A percentile compares a stretch with the other conserved stretches of the same genome.
phyloP scores from a whole-genome alignment of 148 eudicot genomes.

The Fallopia convolvulus region DNA sequence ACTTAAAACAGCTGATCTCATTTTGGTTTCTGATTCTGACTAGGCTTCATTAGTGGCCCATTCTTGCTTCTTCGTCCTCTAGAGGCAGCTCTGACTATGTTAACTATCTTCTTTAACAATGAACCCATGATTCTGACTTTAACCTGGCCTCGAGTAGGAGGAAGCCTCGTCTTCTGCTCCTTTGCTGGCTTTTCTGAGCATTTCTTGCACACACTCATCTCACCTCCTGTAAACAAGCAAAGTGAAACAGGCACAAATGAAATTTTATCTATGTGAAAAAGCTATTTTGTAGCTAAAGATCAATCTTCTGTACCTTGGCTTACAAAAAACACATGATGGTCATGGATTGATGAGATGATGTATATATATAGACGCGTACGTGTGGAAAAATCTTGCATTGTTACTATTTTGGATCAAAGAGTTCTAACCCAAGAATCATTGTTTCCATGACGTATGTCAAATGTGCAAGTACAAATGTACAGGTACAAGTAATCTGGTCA shows the following conservation, averaged over 20 bases:
- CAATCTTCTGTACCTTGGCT: not conserved
- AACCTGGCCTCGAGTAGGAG: not conserved
- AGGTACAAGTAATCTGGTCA: not conserved
- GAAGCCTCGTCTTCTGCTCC: conserved; percentile 4
- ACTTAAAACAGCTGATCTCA: not conserved
- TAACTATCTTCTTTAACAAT: not conserved
- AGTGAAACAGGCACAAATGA: not conserved
- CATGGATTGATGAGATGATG: not conserved
- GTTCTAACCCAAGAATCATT: not conserved
- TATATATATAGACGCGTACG: not conserved
- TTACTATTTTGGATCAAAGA: not conserved
- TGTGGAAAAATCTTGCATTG: not conserved
- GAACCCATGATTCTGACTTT: not conserved
- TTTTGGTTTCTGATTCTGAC: not conserved
- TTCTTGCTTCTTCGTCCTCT: not conserved
- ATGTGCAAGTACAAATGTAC: not conserved
- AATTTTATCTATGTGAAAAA: not conserved
- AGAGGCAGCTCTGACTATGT: not conserved
- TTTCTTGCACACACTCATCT: not conserved
- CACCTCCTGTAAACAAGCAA: not conserved
- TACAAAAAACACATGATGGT: not conserved
- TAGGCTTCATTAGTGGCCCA: not conserved
- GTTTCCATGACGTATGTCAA: not conserved
- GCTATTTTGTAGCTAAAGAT: not conserved
- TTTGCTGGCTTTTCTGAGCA: not conserved